phyloP scores from a whole-genome alignment of 441 rosid species.

The Jatropha podagrica region DNA sequence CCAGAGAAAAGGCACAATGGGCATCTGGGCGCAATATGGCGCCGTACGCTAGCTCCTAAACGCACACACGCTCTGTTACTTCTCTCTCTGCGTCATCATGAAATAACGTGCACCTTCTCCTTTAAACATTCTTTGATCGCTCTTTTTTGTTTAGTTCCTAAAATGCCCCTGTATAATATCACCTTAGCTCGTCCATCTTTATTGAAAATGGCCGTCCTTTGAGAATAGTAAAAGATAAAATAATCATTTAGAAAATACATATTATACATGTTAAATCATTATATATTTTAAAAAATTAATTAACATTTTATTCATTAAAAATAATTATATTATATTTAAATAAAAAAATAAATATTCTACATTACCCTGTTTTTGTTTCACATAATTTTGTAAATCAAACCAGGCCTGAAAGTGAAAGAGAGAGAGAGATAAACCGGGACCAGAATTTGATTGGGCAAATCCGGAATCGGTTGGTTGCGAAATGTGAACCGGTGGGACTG shows the following conservation, averaged over 20 bases:
- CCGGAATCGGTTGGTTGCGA: too few relatives aligned
- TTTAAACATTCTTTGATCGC: constrained; percentile 8
- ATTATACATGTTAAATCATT: too few relatives aligned
- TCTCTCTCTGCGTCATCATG: constrained; percentile 25
- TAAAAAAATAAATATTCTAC: too few relatives aligned
- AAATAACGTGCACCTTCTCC: constrained; percentile 29
- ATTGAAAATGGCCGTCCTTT: too few relatives aligned
- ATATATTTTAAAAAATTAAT: too few relatives aligned
- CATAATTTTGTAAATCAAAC: too few relatives aligned
- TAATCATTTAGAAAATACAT: too few relatives aligned
- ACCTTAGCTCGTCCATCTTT: too few relatives aligned
- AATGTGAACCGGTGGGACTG: not conserved
- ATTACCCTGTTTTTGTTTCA: too few relatives aligned
- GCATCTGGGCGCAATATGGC: constrained; percentile 3
- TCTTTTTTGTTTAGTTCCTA: not conserved
- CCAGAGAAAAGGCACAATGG: not conserved
- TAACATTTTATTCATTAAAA: too few relatives aligned
- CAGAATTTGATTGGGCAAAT: not conserved
- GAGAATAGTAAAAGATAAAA: too few relatives aligned
- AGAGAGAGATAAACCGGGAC: not conserved
- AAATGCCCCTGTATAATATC: not conserved
- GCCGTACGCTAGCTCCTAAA: constrained; percentile 10
- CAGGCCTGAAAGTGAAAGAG: not conserved
- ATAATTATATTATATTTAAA: too few relatives aligned
- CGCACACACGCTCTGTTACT: not conserved